These are phyloP conservation scores for Aristolochia californica DNA, from an alignment of 164 flowering plant species.

Conservation along the genomic window DNA sequence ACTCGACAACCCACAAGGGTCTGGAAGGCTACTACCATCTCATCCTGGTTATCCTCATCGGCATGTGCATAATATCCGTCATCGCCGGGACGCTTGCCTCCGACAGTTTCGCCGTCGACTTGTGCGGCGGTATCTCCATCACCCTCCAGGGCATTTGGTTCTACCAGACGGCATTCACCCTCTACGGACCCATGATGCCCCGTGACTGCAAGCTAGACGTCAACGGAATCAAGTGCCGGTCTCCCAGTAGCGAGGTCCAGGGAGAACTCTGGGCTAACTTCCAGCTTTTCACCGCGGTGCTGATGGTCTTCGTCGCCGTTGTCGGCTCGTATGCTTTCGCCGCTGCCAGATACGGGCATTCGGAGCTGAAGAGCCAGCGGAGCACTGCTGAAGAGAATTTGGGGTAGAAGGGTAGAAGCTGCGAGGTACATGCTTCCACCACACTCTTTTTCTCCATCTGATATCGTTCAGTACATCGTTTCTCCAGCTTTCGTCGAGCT, in stretches of 20 bases:
- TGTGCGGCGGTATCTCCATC: slow-evolving; percentile 64
- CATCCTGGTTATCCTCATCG: slow-evolving; percentile 75
- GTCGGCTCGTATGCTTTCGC: slow-evolving; percentile 40
- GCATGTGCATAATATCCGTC: slow-evolving; percentile 55
- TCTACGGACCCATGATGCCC: slow-evolving; percentile 94
- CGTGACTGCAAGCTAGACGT: slow-evolving; percentile 57
- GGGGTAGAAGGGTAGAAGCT: slow-evolving; percentile 3
- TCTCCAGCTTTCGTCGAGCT: too few relatives aligned
- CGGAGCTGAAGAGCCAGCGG: background rate
- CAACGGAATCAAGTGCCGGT: slow-evolving; percentile 34
- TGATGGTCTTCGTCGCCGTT: slow-evolving; percentile 38
- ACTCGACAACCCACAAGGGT: slow-evolving; percentile 85
- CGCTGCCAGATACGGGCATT: slow-evolving; percentile 35
- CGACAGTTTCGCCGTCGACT: slow-evolving; percentile 60
- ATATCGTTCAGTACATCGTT: too few relatives aligned
- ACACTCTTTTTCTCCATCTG: too few relatives aligned
- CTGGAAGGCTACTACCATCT: slow-evolving; percentile 96
- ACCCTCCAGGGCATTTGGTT: slow-evolving; percentile 99
- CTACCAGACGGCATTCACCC: slow-evolving; percentile 90
- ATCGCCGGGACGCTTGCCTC: slow-evolving; percentile 64
- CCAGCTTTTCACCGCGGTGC: slow-evolving; percentile 55
- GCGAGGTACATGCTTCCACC: background rate
- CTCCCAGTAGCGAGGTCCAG: slow-evolving; percentile 41
- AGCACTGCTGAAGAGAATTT: slow-evolving; percentile 24
- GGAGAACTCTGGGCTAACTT: slow-evolving; percentile 81